A percentile compares a stretch with the other conserved stretches of the same genome.
Evolutionary conservation across 768 basidiomycete genomes (phyloP).

Genomic region (Mycena leptocephala): DNA sequence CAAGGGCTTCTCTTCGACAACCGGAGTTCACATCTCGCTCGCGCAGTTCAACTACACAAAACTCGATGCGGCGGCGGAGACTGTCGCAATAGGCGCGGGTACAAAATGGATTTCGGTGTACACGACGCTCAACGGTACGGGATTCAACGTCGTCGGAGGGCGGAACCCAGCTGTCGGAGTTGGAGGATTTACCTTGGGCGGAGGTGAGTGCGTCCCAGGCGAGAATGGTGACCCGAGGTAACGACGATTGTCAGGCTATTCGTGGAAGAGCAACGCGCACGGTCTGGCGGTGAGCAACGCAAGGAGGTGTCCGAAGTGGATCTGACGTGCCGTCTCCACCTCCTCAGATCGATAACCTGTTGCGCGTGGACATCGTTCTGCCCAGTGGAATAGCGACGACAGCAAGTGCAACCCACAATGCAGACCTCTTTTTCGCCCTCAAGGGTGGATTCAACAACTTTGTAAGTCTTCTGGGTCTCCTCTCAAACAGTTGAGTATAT

Average conservation of each 20-base stretch:
- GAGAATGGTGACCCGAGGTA: too few species aligned
- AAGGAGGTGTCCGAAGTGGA: too few species aligned
- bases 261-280: slow-evolving; percentile 29
- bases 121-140: slow-evolving; percentile 17
- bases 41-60: slow-evolving; percentile 22
- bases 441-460: slow-evolving; percentile 32
- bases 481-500: neutral
- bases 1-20: slow-evolving; percentile 39
- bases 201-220: slow-evolving; percentile 23
- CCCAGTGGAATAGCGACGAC: slow-evolving; percentile 21
- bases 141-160: slow-evolving; percentile 30
- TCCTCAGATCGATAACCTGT: slow-evolving; percentile 28
- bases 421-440: slow-evolving; percentile 23
- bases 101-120: slow-evolving; percentile 28
- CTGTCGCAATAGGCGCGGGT: slow-evolving; percentile 19
- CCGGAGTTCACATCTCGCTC: slow-evolving; percentile 33
- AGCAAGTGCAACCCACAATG: slow-evolving; percentile 7
- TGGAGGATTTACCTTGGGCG: slow-evolving; percentile 27
- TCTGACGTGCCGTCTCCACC: too few species aligned
- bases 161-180: slow-evolving; percentile 28
- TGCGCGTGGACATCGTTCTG: slow-evolving; percentile 20
- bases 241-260: slow-evolving; percentile 10
- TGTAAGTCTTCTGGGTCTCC: neutral
- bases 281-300: slow-evolving; percentile 24
- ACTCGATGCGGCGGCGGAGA: neutral